Evolutionary conservation across 1,139 yeast species (phyloP).

Genomic region (Magnusiomyces ingens): DNA sequence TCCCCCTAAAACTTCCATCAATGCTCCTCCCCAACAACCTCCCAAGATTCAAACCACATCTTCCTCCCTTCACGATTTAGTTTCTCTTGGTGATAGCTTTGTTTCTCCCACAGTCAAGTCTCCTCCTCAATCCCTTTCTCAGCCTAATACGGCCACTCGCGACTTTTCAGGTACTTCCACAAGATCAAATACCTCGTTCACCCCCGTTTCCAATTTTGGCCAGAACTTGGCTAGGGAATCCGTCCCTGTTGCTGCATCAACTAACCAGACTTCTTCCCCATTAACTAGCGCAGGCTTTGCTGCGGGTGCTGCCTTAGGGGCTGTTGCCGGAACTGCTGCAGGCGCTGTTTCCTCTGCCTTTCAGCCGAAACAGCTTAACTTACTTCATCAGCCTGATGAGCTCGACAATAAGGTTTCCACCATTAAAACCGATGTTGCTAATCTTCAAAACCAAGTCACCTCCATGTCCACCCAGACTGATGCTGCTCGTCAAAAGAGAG

Average conservation of each 20-base stretch:
- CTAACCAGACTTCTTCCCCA: conserved; percentile 8
- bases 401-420: conserved; percentile 63
- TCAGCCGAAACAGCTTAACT: conserved; percentile 34
- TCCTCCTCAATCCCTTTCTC: conserved; percentile 21
- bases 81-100: conserved; percentile 36
- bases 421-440: conserved; percentile 82
- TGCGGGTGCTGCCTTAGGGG: conserved; percentile 14
- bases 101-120: conserved; percentile 24
- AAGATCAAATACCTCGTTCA: conserved; percentile 39
- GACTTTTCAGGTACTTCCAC: conserved; percentile 27
- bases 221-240: conserved; percentile 44
- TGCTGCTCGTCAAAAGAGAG: conserved; percentile 60
- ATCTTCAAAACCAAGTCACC: conserved; percentile 75
- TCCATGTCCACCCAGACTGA: conserved; percentile 73
- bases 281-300: conserved; percentile 6
- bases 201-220: conserved; percentile 67
- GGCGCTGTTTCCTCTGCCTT: conserved; percentile 14
- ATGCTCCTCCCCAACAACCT: conserved; percentile 22
- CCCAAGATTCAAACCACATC: conserved; percentile 27
- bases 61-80: conserved; percentile 28
- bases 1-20: conserved; percentile 22
- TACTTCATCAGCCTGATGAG: conserved; percentile 49
- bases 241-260: conserved; percentile 10
- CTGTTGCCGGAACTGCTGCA: conserved; percentile 24
- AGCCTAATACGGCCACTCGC: conserved; percentile 14